phyloP scores from a whole-genome alignment of 2,329 filamentous ascomycete genomes.

The Celoporthe dispersa region DNA sequence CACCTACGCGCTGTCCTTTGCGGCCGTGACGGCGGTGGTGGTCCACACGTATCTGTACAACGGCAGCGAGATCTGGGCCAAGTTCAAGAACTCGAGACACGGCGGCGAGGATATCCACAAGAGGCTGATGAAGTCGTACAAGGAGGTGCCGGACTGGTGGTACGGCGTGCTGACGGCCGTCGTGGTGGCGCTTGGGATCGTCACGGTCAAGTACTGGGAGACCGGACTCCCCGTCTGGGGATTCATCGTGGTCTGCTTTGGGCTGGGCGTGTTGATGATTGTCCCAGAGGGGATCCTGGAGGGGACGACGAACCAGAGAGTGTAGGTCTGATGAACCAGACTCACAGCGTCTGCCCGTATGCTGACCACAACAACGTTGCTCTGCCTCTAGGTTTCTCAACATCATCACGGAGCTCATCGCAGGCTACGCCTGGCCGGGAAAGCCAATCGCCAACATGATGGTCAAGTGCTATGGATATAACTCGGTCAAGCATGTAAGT shows the following conservation, averaged over 20 bases:
- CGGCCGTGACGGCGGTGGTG: conserved; percentile 40
- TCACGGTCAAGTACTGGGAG: conserved; percentile 35
- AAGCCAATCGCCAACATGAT: conserved; percentile 40
- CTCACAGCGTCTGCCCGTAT: background rate
- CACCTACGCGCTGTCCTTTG: conserved; percentile 43
- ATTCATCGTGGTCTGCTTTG: conserved; percentile 35
- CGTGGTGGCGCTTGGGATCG: conserved; percentile 41
- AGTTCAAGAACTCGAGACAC: conserved; percentile 36
- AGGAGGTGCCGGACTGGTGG: conserved; percentile 47
- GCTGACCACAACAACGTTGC: background rate
- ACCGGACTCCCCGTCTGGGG: conserved; percentile 39
- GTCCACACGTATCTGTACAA: conserved; percentile 42
- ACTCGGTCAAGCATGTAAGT: conserved; percentile 37
- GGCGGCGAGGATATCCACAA: conserved; percentile 44
- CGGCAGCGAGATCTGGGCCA: conserved; percentile 40
- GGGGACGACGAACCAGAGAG: conserved; percentile 38
- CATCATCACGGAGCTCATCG: conserved; percentile 41
- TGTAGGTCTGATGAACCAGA: conserved; percentile 10
- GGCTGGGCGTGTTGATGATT: conserved; percentile 35
- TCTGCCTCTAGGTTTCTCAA: conserved; percentile 35
- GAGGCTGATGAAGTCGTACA: conserved; percentile 42
- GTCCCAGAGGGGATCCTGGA: conserved; percentile 34
- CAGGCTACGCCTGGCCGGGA: conserved; percentile 40
- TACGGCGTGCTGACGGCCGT: conserved; percentile 40
- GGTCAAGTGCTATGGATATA: conserved; percentile 41